Conservation (phyloP, 306 rosid species). For the Echinosophora koreensis region DNA sequence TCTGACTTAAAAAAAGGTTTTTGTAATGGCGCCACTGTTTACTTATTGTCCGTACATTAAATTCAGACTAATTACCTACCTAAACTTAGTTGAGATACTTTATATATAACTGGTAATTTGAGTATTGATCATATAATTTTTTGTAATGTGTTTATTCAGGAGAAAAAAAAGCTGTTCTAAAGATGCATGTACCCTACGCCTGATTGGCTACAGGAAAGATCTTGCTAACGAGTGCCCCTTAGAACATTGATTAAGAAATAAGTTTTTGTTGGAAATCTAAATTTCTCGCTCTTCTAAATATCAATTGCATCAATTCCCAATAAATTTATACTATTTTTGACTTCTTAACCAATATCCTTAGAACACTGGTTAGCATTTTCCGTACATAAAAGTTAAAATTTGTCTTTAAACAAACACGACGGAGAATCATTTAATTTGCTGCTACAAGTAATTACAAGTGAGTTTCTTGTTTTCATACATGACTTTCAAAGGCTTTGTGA, state of each 20-base stretch:
- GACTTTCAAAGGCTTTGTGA: slow-evolving; percentile 26
- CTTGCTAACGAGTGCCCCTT: no score
- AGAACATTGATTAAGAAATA: no score
- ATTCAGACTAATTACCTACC: no score
- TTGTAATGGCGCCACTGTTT: no score
- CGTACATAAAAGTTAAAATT: neutral
- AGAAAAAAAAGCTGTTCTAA: neutral
- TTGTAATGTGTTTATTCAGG: neutral
- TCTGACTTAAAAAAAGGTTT: no score
- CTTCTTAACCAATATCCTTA: no score
- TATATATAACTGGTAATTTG: neutral
- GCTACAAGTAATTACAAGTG: slow-evolving; percentile 17
- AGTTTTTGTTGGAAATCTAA: no score
- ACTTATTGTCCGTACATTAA: no score
- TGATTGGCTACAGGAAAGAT: neutral
- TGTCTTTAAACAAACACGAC: neutral
- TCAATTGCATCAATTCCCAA: no score
- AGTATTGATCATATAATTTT: neutral
- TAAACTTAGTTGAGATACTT: neutral
- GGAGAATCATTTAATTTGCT: neutral
- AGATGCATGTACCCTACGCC: neutral
- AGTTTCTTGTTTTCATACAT: slow-evolving; percentile 41
- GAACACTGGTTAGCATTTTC: no score
- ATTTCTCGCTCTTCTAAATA: no score
- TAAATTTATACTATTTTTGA: no score